These are phyloP conservation scores for Kwoniella dejecticola DNA, from an alignment of 768 basidiomycete species.

Conservation along the genomic window DNA sequence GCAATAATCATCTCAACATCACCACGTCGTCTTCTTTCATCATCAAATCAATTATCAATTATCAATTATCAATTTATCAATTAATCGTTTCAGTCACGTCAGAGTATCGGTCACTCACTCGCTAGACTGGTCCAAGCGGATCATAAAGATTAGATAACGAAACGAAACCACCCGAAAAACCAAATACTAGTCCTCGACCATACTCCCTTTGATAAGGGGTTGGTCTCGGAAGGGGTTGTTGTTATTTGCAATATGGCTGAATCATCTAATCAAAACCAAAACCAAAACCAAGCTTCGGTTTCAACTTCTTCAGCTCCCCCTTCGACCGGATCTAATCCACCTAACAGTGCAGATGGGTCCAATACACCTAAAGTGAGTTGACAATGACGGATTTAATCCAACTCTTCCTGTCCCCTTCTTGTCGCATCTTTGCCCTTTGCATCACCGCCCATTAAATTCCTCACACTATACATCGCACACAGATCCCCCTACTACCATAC, in stretches of 20 bases:
- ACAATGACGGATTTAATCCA: background rate
- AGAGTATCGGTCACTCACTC: no score
- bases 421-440: background rate
- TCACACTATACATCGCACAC: no score
- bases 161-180: background rate
- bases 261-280: background rate
- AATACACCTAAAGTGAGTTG: constrained; percentile 8
- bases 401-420: background rate
- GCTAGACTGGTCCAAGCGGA: no score
- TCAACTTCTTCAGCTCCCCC: constrained; percentile 2
- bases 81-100: no score
- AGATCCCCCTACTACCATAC: no score
- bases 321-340: background rate
- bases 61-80: no score
- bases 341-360: background rate
- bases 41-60: no score
- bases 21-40: no score
- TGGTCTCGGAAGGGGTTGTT: background rate
- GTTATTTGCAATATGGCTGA: constrained; percentile 4
- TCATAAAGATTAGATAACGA: constrained; percentile 8
- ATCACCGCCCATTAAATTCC: background rate
- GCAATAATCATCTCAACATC: no score
- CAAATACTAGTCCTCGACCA: no score
- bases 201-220: constrained; percentile 3
- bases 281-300: constrained; percentile 4